These are phyloP conservation scores for Papiliotrema terrestris DNA, from an alignment of 1,284 basidiomycete species.

Conservation along the genomic window DNA sequence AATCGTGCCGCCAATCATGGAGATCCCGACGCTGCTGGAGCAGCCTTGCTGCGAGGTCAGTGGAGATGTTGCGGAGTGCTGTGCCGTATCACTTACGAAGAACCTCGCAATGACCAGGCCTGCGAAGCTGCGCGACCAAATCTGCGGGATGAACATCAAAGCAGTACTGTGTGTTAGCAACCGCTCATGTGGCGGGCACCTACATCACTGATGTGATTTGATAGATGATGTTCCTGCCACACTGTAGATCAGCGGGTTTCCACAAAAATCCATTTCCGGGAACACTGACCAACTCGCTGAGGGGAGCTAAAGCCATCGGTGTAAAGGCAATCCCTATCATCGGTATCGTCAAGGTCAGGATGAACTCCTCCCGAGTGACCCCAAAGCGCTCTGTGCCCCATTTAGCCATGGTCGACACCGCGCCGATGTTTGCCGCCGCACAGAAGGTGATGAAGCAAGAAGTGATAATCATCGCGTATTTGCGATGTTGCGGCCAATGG, in stretches of 20 bases:
- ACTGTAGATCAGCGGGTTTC: too few relatives aligned
- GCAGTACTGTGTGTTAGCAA: conserved; percentile 5
- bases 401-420: conserved; percentile 22
- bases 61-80: too few relatives aligned
- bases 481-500: conserved; percentile 31
- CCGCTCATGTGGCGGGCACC: conserved; percentile 4
- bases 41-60: conserved; percentile 30
- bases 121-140: conserved; percentile 30
- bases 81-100: conserved; percentile 20
- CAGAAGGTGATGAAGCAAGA: conserved; percentile 25
- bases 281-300: conserved; percentile 30
- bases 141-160: conserved; percentile 46
- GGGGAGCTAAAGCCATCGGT: conserved; percentile 41
- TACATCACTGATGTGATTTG: conserved; percentile 39
- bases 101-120: conserved; percentile 42
- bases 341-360: conserved; percentile 21
- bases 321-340: conserved; percentile 35
- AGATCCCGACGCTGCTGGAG: conserved; percentile 32
- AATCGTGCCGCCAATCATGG: conserved; percentile 45
- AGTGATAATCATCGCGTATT: conserved; percentile 23
- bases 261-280: background rate
- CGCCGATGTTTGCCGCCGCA: conserved; percentile 28
- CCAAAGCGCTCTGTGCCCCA: conserved; percentile 32
- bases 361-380: conserved; percentile 22
- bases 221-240: conserved; percentile 40